Evolutionary conservation across 306 rosid genomes (phyloP), one percentile per base, ranked within the genome.

Genomic region (Trifolium fragiferum): DNA sequence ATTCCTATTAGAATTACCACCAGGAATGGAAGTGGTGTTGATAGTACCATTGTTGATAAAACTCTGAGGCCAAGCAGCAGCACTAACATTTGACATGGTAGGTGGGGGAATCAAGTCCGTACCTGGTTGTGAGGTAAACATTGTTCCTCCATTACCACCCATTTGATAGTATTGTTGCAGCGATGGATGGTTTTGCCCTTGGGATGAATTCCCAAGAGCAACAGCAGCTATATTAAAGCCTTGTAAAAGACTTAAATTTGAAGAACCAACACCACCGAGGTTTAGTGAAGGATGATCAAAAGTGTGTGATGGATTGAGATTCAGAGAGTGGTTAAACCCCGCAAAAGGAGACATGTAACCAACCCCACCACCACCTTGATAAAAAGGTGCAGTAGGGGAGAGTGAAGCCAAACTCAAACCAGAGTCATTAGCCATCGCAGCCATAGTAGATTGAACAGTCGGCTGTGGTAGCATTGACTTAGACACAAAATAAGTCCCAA

Each of bases 291-390:
- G 79, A 41, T 37, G 81, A 33, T 73, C 71, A 79, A 50, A 82
- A 10, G 0, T 21, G 16, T 59, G 23, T 23, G 63, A n/a, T n/a
- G n/a, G n/a, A n/a, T n/a, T n/a, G n/a, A n/a, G 16, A 12, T 68
- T 82, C 51, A 81, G 18, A 10, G 63, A 0, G 1, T 84, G 73
- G 16, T 86, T 86, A 32, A 84, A 72, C 12, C 79, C 65, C 1
- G 83, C 84, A 46, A 79, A 23, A 72, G 91, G 76, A 12, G 92
- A 61, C 53, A 86, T 35, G 49, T 76, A 81, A 53, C 68, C 68
- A 63, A 33, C 67, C n/a, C 61, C 66, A n/a, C 44, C 23, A 9
- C 70, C 33, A 2, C 70, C 74, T 37, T 73, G 84, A 40, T 80
- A 83, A 60, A 68, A 81, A 18, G 81, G 55, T 16, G 10, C 47